Evolutionary conservation across 1,284 basidiomycete genomes (phyloP).

Genomic region (Wallemia mellicola): DNA sequence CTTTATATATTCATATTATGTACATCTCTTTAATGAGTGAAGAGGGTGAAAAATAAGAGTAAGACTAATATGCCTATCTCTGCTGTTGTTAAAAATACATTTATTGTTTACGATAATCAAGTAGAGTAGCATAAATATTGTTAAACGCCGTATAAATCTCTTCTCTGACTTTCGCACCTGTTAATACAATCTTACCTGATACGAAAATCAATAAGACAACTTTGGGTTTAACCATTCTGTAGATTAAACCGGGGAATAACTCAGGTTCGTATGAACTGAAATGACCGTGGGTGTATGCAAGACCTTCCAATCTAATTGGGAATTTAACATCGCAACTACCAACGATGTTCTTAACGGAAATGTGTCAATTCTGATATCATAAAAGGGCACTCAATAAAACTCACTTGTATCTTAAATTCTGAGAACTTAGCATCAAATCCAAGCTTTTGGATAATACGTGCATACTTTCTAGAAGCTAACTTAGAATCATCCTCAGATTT

Average conservation of each 20-base stretch:
- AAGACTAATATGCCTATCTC: too few relatives aligned
- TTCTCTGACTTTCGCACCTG: constrained; percentile 88
- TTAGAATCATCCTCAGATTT: constrained; percentile 97
- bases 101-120: constrained; percentile 34
- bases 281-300: constrained; percentile 93
- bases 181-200: constrained; percentile 94
- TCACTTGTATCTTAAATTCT: constrained; percentile 77
- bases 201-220: constrained; percentile 97
- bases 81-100: too few relatives aligned
- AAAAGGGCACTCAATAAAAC: neutral
- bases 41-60: too few relatives aligned
- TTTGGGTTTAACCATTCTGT: constrained; percentile 99
- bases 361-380: neutral
- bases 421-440: constrained; percentile 98
- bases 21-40: neutral
- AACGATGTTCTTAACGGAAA: constrained; percentile 49
- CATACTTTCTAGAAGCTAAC: constrained; percentile 91
- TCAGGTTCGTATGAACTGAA: constrained; percentile 96
- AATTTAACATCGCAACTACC: constrained; percentile 98
- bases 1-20: neutral
- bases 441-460: constrained; percentile 95
- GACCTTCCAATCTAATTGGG: constrained; percentile 88
- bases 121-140: constrained; percentile 84
- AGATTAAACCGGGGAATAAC: constrained; percentile 96
- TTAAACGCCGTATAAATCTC: constrained; percentile 99